A percentile compares a stretch with the other conserved stretches of the same genome.
Evolutionary conservation across 108 stramenopile species (phyloP).

Genomic region (Skeletonema costatum): DNA sequence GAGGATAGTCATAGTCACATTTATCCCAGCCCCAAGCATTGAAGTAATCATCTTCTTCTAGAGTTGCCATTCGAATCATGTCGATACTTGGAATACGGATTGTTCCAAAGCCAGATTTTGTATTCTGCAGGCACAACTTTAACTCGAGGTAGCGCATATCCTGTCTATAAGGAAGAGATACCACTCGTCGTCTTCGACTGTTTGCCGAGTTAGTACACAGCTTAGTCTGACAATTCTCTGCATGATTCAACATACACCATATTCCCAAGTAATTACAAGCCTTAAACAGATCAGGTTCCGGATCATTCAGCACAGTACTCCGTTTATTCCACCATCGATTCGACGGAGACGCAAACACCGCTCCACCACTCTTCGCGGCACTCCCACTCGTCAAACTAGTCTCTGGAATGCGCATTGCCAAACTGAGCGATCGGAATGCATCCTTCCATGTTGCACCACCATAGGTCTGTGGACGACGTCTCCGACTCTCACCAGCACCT

Average conservation of each 20-base stretch:
- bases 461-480: slow-evolving; percentile 25
- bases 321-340: background rate
- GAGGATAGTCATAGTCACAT: slow-evolving; percentile 9
- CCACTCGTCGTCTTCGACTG: background rate
- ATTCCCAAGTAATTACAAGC: slow-evolving; percentile 28
- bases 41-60: slow-evolving; percentile 33
- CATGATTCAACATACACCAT: slow-evolving; percentile 42
- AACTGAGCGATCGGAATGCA: slow-evolving; percentile 18
- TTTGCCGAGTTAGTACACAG: background rate
- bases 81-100: slow-evolving; percentile 13
- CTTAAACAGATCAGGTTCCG: too few species aligned
- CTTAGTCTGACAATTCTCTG: slow-evolving; percentile 44
- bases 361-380: background rate
- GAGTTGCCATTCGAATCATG: slow-evolving; percentile 16
- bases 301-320: background rate
- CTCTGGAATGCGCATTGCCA: slow-evolving; percentile 19
- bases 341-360: slow-evolving; percentile 38
- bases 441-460: slow-evolving; percentile 37
- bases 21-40: slow-evolving; percentile 16
- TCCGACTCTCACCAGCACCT: background rate
- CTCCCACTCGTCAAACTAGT: slow-evolving; percentile 19
- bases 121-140: slow-evolving; percentile 45
- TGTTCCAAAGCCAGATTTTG: slow-evolving; percentile 29
- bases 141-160: slow-evolving; percentile 33
- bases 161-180: slow-evolving; percentile 1